These are phyloP conservation scores for Neonectria ditissima DNA, from an alignment of 2,329 filamentous ascomycete genomes.

Conservation along the genomic window DNA sequence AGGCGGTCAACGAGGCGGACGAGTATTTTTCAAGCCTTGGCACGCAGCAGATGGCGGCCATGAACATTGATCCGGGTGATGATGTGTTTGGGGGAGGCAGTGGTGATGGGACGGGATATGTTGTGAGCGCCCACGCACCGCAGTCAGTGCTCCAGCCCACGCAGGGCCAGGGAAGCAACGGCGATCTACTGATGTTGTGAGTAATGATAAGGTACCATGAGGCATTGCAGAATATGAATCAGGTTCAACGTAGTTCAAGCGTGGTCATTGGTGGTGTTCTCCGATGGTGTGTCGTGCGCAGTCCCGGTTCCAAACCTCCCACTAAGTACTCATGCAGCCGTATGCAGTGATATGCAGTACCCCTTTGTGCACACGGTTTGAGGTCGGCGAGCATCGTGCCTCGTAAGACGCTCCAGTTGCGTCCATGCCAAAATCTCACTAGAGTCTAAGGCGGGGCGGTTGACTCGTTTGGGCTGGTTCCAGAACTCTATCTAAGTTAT, in stretches of 20 bases:
- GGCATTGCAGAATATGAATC: slow-evolving; percentile 29
- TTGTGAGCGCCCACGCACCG: slow-evolving; percentile 85
- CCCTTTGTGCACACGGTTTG: slow-evolving; percentile 1
- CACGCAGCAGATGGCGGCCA: slow-evolving; percentile 77
- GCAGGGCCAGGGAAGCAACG: slow-evolving; percentile 72
- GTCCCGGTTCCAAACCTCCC: neutral
- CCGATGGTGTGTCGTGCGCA: neutral
- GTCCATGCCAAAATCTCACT: slow-evolving; percentile 20
- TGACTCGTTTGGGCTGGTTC: slow-evolving; percentile 35
- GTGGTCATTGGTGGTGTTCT: slow-evolving; percentile 4
- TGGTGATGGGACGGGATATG: slow-evolving; percentile 67
- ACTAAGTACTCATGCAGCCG: neutral
- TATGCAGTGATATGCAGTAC: neutral
- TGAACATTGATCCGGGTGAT: slow-evolving; percentile 75
- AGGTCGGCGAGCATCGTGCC: slow-evolving; percentile 9
- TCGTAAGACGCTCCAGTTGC: slow-evolving; percentile 22
- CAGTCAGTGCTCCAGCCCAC: slow-evolving; percentile 80
- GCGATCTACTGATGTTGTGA: slow-evolving; percentile 77
- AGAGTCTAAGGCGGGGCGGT: slow-evolving; percentile 17
- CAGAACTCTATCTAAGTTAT: slow-evolving; percentile 42
- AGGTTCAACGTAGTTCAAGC: slow-evolving; percentile 13
- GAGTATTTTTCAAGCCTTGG: slow-evolving; percentile 88
- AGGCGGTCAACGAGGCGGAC: slow-evolving; percentile 86
- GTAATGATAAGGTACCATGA: slow-evolving; percentile 34
- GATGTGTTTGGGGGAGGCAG: slow-evolving; percentile 71